Percentiles rank a stretch among this genome's conserved stretches.
Evolutionary conservation across 768 basidiomycete genomes (phyloP).

Genomic region (Rhodotorula graminis): DNA sequence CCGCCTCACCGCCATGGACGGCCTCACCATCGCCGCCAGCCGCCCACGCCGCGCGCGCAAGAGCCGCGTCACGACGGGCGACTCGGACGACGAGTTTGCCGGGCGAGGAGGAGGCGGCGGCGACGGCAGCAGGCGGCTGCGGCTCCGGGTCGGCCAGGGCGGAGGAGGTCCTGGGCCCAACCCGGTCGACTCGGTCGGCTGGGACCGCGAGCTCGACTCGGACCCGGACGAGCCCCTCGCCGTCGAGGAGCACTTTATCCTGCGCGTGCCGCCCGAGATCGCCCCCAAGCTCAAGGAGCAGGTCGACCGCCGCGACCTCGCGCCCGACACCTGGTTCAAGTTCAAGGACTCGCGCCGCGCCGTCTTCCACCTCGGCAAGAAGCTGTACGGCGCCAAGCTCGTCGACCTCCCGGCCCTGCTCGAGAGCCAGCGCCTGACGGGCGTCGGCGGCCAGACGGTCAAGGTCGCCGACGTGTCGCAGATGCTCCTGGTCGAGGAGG

Average conservation of each 20-base stretch:
- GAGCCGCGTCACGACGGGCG: not conserved
- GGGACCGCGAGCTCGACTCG: conserved; percentile 90
- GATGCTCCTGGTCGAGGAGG: conserved; percentile 82
- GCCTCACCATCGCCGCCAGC: conserved; percentile 14
- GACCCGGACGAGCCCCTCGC: conserved; percentile 84
- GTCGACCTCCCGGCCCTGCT: conserved; percentile 92
- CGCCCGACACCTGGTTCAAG: conserved; percentile 91
- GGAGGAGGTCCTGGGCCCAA: not conserved
- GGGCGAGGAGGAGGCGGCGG: conserved; percentile 1
- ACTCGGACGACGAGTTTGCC: conserved; percentile 20
- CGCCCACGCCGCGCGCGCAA: conserved; percentile 18
- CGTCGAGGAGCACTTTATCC: conserved; percentile 95
- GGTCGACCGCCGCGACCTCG: conserved; percentile 69
- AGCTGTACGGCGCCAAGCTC: conserved; percentile 79
- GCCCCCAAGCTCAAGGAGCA: conserved; percentile 61
- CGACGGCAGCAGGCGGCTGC: conserved; percentile 1
- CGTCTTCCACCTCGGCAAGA: conserved; percentile 76
- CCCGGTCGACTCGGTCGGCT: conserved; percentile 57
- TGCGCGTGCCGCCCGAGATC: conserved; percentile 62
- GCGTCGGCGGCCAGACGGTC: conserved; percentile 87
- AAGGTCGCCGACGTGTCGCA: conserved; percentile 96
- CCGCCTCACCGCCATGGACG: not conserved
- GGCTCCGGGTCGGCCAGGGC: conserved; percentile 13
- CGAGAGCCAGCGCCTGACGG: conserved; percentile 91
- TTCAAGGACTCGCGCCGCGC: conserved; percentile 94